Percentiles rank a stretch among this genome's conserved stretches.
Evolutionary conservation across 2,329 filamentous ascomycete species (phyloP).

Genomic region (Phaeoacremonium minimum): DNA sequence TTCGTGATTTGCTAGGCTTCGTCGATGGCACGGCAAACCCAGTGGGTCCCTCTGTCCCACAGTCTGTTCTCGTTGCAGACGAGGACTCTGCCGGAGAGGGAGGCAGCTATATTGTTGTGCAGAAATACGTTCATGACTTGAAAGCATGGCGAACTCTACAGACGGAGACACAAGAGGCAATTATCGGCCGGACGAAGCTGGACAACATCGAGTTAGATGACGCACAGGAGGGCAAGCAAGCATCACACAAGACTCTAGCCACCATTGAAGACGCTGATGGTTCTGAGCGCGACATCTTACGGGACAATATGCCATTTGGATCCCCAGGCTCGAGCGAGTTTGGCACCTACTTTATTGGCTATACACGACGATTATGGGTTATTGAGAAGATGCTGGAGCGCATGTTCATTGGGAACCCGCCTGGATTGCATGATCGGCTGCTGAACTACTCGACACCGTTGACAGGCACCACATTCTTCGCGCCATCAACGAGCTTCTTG

Average conservation of each 20-base stretch:
- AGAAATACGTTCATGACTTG: conserved; percentile 54
- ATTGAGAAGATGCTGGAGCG: conserved; percentile 53
- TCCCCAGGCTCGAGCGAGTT: conserved; percentile 44
- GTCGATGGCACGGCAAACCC: conserved; percentile 59
- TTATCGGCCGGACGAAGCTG: conserved; percentile 53
- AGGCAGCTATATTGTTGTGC: conserved; percentile 55
- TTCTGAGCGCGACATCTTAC: conserved; percentile 46
- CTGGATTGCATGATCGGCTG: conserved; percentile 49
- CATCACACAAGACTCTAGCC: conserved; percentile 49
- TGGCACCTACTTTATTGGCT: conserved; percentile 56
- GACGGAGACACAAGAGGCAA: conserved; percentile 47
- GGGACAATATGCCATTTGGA: conserved; percentile 60
- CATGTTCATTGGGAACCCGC: conserved; percentile 52
- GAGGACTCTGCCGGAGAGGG: conserved; percentile 32
- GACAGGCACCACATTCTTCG: conserved; percentile 51
- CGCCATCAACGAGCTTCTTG: conserved; percentile 34
- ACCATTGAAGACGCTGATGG: conserved; percentile 48
- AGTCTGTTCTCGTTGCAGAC: conserved; percentile 37
- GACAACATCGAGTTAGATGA: conserved; percentile 55
- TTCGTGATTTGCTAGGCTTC: conserved; percentile 54
- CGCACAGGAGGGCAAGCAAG: conserved; percentile 35
- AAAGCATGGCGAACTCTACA: conserved; percentile 38
- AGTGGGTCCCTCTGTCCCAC: conserved; percentile 34
- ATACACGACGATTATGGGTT: conserved; percentile 48
- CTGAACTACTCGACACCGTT: conserved; percentile 49